Conservation (phyloP, 805 yeast genomes). For the Lipomyces sp. region DNA sequence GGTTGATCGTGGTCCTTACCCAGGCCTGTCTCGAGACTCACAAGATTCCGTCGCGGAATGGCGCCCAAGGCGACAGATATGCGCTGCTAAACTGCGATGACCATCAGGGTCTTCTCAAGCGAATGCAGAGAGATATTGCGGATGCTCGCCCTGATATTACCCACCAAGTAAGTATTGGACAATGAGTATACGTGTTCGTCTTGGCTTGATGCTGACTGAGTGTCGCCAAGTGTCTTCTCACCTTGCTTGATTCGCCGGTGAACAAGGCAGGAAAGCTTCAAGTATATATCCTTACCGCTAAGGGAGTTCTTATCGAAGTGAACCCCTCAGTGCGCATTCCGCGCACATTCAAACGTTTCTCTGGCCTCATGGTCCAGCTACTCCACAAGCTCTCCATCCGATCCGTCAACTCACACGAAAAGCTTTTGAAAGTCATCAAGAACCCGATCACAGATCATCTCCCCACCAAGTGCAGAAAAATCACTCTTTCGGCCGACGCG, state of each 20-base stretch:
- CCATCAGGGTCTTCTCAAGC: constrained; percentile 91
- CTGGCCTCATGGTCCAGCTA: constrained; percentile 96
- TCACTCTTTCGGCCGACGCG: constrained; percentile 91
- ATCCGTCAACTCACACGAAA: constrained; percentile 93
- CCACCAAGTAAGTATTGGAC: constrained; percentile 55
- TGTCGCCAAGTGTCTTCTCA: constrained; percentile 64
- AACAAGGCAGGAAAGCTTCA: constrained; percentile 96
- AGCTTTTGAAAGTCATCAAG: constrained; percentile 86
- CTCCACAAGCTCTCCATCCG: constrained; percentile 89
- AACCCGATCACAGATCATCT: constrained; percentile 96
- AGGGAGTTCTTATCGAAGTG: constrained; percentile 91
- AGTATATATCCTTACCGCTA: constrained; percentile 92
- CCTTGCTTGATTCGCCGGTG: constrained; percentile 93
- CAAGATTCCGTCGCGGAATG: constrained; percentile 68
- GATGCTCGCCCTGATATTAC: constrained; percentile 99
- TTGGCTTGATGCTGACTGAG: neutral
- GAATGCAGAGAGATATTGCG: constrained; percentile 95
- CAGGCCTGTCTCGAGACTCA: constrained; percentile 96
- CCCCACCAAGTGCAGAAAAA: constrained; percentile 91
- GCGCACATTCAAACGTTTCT: constrained; percentile 94
- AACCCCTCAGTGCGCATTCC: constrained; percentile 97
- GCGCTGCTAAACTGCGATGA: constrained; percentile 96
- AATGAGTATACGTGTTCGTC: neutral
- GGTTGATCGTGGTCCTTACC: constrained; percentile 90
- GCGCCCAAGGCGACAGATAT: constrained; percentile 78